These are phyloP conservation scores for Cytidiella melzeri DNA, from an alignment of 768 basidiomycete species.

Conservation along the genomic window DNA sequence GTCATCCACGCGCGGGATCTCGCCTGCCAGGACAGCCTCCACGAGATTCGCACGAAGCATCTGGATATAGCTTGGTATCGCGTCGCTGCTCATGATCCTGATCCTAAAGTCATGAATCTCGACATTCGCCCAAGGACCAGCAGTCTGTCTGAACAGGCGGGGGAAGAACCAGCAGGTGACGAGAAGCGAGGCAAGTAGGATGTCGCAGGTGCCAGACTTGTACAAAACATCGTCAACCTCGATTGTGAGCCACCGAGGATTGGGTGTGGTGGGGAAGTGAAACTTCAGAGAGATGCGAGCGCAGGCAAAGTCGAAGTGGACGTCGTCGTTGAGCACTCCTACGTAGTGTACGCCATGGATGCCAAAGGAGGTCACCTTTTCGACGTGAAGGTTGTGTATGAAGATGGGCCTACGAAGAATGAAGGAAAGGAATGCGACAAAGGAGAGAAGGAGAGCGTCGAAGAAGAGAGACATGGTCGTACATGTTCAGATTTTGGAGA, in stretches of 20 bases:
- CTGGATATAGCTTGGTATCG: conserved; percentile 34
- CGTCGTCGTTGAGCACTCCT: conserved; percentile 15
- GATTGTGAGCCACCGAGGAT: conserved; percentile 30
- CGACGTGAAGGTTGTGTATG: not conserved
- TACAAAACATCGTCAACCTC: conserved; percentile 26
- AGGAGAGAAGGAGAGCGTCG: not conserved
- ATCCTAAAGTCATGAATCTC: conserved; percentile 33
- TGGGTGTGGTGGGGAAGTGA: conserved; percentile 23
- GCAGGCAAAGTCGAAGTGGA: conserved; percentile 15
- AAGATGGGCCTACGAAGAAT: not conserved
- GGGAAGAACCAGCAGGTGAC: conserved; percentile 35
- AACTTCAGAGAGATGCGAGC: conserved; percentile 19
- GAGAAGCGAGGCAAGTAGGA: conserved; percentile 18
- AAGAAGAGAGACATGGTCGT: not conserved
- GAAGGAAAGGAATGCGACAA: not conserved
- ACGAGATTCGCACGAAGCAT: conserved; percentile 32
- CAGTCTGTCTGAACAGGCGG: conserved; percentile 29
- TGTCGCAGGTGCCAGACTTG: conserved; percentile 22
- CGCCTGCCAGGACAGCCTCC: conserved; percentile 33
- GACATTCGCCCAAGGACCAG: conserved; percentile 30
- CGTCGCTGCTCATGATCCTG: conserved; percentile 27
- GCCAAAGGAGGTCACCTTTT: not conserved
- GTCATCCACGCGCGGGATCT: conserved; percentile 34
- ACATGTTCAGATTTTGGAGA: no score
- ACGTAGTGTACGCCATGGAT: conserved; percentile 16